Percentiles rank a stretch among this genome's conserved stretches.
These are phyloP conservation scores for Nitzschia sp. DNA, from an alignment of 108 stramenopile species.

Conservation along the genomic window DNA sequence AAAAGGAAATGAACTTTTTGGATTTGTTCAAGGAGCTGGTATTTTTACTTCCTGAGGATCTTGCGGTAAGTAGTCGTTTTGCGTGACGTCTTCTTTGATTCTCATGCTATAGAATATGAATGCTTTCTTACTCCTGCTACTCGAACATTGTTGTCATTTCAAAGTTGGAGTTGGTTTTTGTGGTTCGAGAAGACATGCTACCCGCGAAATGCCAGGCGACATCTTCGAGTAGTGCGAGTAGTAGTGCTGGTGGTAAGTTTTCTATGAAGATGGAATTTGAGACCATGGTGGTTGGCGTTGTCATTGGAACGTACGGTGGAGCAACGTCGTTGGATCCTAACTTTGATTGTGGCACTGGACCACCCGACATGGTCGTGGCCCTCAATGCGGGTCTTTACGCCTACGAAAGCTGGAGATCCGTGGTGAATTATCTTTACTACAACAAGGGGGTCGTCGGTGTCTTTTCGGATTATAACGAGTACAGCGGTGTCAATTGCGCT, in stretches of 20 bases:
- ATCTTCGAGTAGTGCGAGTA: background rate
- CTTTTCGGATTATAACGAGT: slow-evolving; percentile 90
- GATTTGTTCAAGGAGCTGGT: slow-evolving; percentile 78
- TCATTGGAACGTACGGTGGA: slow-evolving; percentile 77
- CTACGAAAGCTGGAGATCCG: slow-evolving; percentile 83
- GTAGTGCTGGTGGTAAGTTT: slow-evolving; percentile 9
- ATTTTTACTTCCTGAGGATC: slow-evolving; percentile 62
- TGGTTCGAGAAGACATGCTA: slow-evolving; percentile 84
- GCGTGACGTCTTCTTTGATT: slow-evolving; percentile 3
- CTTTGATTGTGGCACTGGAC: slow-evolving; percentile 80
- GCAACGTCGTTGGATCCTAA: slow-evolving; percentile 62
- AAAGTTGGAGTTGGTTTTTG: slow-evolving; percentile 69
- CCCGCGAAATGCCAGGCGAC: slow-evolving; percentile 35
- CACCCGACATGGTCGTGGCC: slow-evolving; percentile 84
- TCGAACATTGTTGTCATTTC: too few species aligned
- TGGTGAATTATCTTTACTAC: slow-evolving; percentile 60
- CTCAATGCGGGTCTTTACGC: slow-evolving; percentile 88
- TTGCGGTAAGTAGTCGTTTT: slow-evolving; percentile 35
- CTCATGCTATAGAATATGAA: too few species aligned
- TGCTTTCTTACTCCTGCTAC: too few species aligned
- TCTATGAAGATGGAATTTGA: slow-evolving; percentile 43
- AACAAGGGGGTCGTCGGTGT: slow-evolving; percentile 66
- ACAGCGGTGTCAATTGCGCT: slow-evolving; percentile 84
- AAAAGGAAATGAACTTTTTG: slow-evolving; percentile 90
- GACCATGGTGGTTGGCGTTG: slow-evolving; percentile 41